Conservation (phyloP, 148 eudicot species). For the Arbutus unedo region DNA sequence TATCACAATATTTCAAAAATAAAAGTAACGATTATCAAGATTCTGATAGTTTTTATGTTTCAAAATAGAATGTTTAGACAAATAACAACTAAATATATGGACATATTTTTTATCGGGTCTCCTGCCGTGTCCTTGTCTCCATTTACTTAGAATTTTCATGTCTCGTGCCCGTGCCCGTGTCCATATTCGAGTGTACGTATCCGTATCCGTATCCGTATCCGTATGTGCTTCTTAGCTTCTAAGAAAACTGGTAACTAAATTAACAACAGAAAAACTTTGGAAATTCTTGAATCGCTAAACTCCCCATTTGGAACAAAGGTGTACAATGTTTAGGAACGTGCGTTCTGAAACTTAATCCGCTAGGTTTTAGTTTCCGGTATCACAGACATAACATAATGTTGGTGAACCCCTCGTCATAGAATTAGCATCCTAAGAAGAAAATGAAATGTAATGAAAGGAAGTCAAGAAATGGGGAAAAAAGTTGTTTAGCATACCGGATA, state of each 20-base stretch:
- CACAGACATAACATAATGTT: not conserved
- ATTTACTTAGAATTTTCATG: no score
- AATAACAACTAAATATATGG: no score
- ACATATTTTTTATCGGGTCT: no score
- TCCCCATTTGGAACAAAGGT: not conserved
- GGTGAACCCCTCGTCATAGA: not conserved
- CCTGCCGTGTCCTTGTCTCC: no score
- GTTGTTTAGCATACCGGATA: conserved; percentile 60
- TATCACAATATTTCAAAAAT: no score
- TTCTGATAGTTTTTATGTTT: no score
- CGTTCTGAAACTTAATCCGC: not conserved
- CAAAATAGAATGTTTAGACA: no score
- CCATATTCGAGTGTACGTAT: no score
- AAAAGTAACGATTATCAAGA: no score
- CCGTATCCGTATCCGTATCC: no score
- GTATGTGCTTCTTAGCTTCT: not conserved
- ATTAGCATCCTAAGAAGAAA: not conserved
- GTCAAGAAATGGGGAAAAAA: not conserved
- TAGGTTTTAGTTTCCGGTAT: not conserved
- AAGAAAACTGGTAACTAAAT: not conserved
- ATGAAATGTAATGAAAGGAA: not conserved
- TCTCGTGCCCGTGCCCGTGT: no score
- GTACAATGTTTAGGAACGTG: not conserved
- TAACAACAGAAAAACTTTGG: not conserved
- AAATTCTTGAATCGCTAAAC: not conserved